These are phyloP conservation scores for Fusarium decemcellulare DNA, from an alignment of 2,329 filamentous ascomycete genomes.

Conservation along the genomic window DNA sequence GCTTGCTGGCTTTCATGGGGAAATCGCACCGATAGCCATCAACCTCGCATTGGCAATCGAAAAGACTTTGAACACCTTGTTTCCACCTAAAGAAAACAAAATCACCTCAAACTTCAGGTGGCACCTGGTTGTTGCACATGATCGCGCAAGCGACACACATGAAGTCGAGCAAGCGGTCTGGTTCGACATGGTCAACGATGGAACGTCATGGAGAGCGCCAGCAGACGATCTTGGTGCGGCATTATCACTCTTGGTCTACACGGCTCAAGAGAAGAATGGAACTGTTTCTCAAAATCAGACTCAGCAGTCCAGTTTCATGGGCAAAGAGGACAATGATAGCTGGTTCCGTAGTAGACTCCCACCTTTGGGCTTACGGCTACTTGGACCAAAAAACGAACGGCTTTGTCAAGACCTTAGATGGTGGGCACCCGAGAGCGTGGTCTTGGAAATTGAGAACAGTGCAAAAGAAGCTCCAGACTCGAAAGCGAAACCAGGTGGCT, in stretches of 20 bases:
- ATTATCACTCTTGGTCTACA: not conserved
- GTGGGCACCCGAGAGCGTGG: not conserved
- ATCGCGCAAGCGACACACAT: too few relatives aligned
- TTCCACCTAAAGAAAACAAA: not conserved
- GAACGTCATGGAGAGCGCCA: not conserved
- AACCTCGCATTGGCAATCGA: constrained; percentile 3
- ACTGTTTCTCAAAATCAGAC: too few relatives aligned
- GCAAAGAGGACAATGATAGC: not conserved
- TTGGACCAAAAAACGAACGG: not conserved
- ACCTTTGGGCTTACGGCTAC: not conserved
- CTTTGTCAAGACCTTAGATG: not conserved
- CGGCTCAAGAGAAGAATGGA: not conserved
- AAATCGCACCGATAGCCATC: not conserved
- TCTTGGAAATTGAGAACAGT: too few relatives aligned
- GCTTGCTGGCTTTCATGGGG: not conserved
- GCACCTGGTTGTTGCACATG: not conserved
- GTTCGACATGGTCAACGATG: not conserved
- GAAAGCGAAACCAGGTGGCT: too few relatives aligned
- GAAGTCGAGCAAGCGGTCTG: not conserved
- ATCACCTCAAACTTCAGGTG: not conserved
- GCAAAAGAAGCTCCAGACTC: too few relatives aligned
- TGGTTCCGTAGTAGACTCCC: not conserved
- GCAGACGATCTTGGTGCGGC: not conserved
- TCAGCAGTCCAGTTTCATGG: not conserved
- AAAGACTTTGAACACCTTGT: not conserved